phyloP scores from a whole-genome alignment of 2,329 filamentous ascomycete genomes.

The Paecilomyces formosus region DNA sequence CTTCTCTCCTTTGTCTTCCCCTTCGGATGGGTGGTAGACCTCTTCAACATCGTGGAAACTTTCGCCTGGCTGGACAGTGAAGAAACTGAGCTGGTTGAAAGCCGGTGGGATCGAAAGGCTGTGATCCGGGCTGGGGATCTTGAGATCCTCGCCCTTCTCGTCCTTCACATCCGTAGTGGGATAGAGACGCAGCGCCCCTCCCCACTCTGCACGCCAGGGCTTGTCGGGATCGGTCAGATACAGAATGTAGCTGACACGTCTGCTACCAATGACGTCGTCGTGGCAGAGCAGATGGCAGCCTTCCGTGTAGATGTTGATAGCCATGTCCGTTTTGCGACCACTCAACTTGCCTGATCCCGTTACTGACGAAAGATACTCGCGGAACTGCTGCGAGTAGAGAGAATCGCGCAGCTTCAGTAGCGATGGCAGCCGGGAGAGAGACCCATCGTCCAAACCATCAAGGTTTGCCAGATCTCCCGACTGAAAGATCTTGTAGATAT shows the following conservation, averaged over 20 bases:
- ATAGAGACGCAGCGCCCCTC: slow-evolving; percentile 82
- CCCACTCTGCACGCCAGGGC: slow-evolving; percentile 87
- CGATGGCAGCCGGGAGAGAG: slow-evolving; percentile 77
- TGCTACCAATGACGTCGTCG: slow-evolving; percentile 97
- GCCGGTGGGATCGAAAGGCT: slow-evolving; percentile 81
- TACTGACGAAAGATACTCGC: slow-evolving; percentile 78
- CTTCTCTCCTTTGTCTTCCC: slow-evolving; percentile 44
- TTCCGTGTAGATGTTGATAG: slow-evolving; percentile 96
- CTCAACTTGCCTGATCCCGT: slow-evolving; percentile 81
- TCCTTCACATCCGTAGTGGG: slow-evolving; percentile 61
- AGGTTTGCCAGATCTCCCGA: slow-evolving; percentile 96
- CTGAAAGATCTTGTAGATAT: slow-evolving; percentile 99
- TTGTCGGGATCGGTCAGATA: slow-evolving; percentile 90
- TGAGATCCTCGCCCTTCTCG: slow-evolving; percentile 65
- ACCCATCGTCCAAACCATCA: slow-evolving; percentile 81
- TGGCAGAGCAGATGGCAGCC: slow-evolving; percentile 94
- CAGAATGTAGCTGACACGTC: slow-evolving; percentile 92
- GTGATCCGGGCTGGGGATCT: slow-evolving; percentile 71
- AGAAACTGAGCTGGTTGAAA: slow-evolving; percentile 97
- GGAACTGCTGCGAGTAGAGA: slow-evolving; percentile 83
- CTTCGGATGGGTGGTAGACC: slow-evolving; percentile 66
- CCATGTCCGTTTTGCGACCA: slow-evolving; percentile 95
- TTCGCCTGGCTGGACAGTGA: slow-evolving; percentile 95
- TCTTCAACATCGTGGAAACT: slow-evolving; percentile 99
- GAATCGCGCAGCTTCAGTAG: slow-evolving; percentile 89